phyloP scores from a whole-genome alignment of 768 basidiomycete genomes.

The Suillus lakei region DNA sequence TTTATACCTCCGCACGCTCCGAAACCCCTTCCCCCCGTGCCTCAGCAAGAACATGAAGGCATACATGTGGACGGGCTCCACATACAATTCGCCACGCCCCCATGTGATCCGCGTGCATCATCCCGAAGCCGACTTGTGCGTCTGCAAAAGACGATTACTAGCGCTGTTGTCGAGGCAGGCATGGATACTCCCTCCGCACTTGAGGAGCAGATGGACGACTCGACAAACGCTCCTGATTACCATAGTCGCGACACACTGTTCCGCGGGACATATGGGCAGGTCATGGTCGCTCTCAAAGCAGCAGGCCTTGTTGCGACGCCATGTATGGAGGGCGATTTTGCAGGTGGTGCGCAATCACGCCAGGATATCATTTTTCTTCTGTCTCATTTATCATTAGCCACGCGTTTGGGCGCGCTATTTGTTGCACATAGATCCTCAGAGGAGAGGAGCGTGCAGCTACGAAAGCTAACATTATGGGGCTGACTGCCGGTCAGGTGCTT shows the following conservation, averaged over 20 bases:
- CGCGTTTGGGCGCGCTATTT: constrained; percentile 46
- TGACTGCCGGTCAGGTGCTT: constrained; percentile 18
- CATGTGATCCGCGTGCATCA: constrained; percentile 9
- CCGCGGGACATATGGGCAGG: constrained; percentile 48
- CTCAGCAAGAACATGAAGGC: constrained; percentile 6
- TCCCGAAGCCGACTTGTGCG: constrained; percentile 30
- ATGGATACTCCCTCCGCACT: constrained; percentile 39
- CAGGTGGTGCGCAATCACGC: constrained; percentile 33
- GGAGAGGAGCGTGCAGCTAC: constrained; percentile 37
- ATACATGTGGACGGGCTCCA: constrained; percentile 26
- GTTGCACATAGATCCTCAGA: constrained; percentile 38
- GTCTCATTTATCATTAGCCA: constrained; percentile 30
- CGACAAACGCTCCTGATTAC: constrained; percentile 1
- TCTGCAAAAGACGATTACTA: constrained; percentile 41
- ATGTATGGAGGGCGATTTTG: constrained; percentile 33
- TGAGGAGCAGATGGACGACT: background rate
- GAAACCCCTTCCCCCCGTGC: constrained; percentile 26
- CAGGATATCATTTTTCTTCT: background rate
- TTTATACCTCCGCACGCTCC: constrained; percentile 8
- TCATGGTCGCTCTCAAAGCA: constrained; percentile 41
- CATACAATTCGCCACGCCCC: constrained; percentile 25
- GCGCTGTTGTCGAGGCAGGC: constrained; percentile 43
- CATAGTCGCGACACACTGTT: constrained; percentile 30
- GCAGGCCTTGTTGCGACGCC: constrained; percentile 41
- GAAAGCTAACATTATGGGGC: constrained; percentile 47